Evolutionary conservation across 805 yeast species (phyloP), one percentile per base, ranked within the genome.

Genomic region (Yamadazyma philogaea): DNA sequence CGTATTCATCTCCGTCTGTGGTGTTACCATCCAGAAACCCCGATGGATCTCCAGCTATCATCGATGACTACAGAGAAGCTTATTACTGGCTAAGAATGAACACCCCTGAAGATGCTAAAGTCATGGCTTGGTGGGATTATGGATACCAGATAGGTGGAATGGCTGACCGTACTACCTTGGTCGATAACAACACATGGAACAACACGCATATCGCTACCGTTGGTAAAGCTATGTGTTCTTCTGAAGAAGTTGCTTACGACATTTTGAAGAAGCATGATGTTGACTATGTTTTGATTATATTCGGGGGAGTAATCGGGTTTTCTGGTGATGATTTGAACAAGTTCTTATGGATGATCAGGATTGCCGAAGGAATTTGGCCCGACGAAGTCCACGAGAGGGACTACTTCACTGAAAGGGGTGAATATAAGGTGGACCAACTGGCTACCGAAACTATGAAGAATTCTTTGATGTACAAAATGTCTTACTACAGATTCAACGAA

Each of bases 91-190:
- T 93, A 55, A 82, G 99, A 59, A 90, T 91, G 96, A 93, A 93
- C 70, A 93, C 99, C 0, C 81, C 86, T 3, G 96, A 93, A 62
- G 98, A 93, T 61, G 86, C 97, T 27, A 90, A 87, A 64, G 85
- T 93, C 47, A 88, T 95, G 84, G 84, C 97, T 8, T 93, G 99
- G 99, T 93, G 99, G 99, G 99, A 95, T 72, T 95, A 95, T 60
- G 99, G 99, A 42, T 93, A 93, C 67, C 99, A 93, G 72, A 93
- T 93, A 57, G 99, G 99, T 55, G 99, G 99, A 49, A 93, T 93
- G 98, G 99, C 99, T 35, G 99, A 93, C 68, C 81, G 99, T 60
- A 91, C 98, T 50, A 93, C 99, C 5, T 75, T 93, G 54, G 99
- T 95, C 30, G 99, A 93, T 66, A 93, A 93, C 77, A 93, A 93